phyloP scores from a whole-genome alignment of 2,329 filamentous ascomycete genomes.

The Colletotrichum spinosum region DNA sequence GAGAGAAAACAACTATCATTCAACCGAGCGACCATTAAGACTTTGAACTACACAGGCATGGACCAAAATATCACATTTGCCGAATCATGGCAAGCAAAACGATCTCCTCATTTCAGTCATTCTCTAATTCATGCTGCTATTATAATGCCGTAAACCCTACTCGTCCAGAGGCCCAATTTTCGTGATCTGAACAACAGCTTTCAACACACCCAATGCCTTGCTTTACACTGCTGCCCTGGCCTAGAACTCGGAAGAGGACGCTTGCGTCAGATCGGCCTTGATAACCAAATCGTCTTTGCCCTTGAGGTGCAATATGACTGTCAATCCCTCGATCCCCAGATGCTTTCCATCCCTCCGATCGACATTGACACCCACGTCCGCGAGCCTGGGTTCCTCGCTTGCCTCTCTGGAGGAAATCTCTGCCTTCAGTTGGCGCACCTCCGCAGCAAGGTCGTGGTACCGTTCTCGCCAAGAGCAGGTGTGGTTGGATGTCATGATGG shows the following conservation, averaged over 20 bases:
- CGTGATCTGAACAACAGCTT: background rate
- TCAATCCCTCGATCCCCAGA: slow-evolving; percentile 60
- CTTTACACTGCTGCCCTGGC: no score
- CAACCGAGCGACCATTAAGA: no score
- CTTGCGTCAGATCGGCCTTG: slow-evolving; percentile 56
- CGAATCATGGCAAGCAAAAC: background rate
- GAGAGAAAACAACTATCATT: no score
- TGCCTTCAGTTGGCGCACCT: slow-evolving; percentile 55
- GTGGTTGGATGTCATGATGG: slow-evolving; percentile 53
- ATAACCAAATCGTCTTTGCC: slow-evolving; percentile 64
- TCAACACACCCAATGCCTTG: background rate
- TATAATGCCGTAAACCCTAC: slow-evolving; percentile 19
- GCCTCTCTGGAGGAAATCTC: slow-evolving; percentile 46
- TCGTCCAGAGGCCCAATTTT: slow-evolving; percentile 2
- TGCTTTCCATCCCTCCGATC: slow-evolving; percentile 46
- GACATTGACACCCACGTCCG: slow-evolving; percentile 40
- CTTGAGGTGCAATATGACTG: slow-evolving; percentile 62
- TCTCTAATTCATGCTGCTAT: slow-evolving; percentile 31
- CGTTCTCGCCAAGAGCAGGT: slow-evolving; percentile 56
- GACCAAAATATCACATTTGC: background rate
- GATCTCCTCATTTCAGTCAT: slow-evolving; percentile 9
- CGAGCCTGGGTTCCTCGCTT: slow-evolving; percentile 12
- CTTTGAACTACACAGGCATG: no score
- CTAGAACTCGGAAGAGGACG: slow-evolving; percentile 15
- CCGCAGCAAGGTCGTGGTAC: slow-evolving; percentile 54